Evolutionary conservation across 2,329 filamentous ascomycete species (phyloP), one percentile per base, ranked within the genome.

Genomic region (Incumbomyces lentus): DNA sequence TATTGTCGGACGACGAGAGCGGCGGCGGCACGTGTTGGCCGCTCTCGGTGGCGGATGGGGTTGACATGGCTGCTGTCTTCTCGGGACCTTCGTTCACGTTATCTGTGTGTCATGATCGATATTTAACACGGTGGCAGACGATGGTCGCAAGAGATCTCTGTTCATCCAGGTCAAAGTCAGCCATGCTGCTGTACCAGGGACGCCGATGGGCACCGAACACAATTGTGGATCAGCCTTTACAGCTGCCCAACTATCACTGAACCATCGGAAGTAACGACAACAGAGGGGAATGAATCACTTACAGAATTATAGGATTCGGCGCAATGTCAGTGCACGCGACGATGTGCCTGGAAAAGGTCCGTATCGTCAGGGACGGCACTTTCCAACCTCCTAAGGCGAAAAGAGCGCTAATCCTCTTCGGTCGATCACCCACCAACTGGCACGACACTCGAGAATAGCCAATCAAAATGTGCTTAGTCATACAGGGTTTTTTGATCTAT

Each of bases 1-100:
- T 76, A 45, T 66, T 61, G 62, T 73, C 69, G 10, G 58, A 33
- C 7, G 44, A 19, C 2, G 42, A 17, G 11, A 16, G 22, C 8
- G 10, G 8, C 22, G 22, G 22, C 4, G 22, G 22, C 22, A 4
- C 22, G 8, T 26, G 22, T 8, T 26, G 16, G 3, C 22, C 17
- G 12, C 18, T 32, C 13, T 38, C 33, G 18, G 42, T 30, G 16
- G 41, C 6, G 7, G 42, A 17, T 16, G 34, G 33, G 18, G 42
- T 8, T 2, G 34, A 30, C 18, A 22, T 26, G 30, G 26, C 6
- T 17, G 29, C 18, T 19, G 42, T 18, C 6, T 45, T 19, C 18
- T 37, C 42, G 16, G 18, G 18, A 16, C 13, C 5, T 29, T 18
- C 33, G 33, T 34, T 45, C 42, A 45, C 38, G 10, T 19, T 45